These are phyloP conservation scores for Arabis hirsuta DNA, from an alignment of 345 rosid genomes.

Conservation along the genomic window DNA sequence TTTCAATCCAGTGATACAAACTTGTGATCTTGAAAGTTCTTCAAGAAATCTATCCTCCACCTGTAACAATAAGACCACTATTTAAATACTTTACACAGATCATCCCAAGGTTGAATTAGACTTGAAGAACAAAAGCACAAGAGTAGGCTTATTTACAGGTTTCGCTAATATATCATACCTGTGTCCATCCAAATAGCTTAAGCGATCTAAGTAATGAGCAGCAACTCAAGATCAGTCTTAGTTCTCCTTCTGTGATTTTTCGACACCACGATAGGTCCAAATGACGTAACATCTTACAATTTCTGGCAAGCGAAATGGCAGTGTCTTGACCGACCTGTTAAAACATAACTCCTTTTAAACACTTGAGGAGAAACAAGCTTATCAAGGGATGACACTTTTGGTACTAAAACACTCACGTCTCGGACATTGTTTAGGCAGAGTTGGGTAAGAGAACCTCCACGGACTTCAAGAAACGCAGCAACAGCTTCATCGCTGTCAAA, in stretches of 20 bases:
- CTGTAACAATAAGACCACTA: conserved; percentile 18
- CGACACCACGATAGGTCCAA: conserved; percentile 77
- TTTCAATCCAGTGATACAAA: conserved; percentile 48
- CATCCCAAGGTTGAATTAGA: background rate
- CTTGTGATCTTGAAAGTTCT: conserved; percentile 42
- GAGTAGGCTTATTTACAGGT: background rate
- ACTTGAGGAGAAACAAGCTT: conserved; percentile 17
- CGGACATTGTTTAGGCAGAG: conserved; percentile 53
- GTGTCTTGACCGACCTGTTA: conserved; percentile 57
- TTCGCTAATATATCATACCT: conserved; percentile 45
- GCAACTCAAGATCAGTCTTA: conserved; percentile 55
- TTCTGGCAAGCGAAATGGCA: conserved; percentile 53
- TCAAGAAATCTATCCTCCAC: conserved; percentile 27
- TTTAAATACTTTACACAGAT: conserved; percentile 17
- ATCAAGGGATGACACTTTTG: conserved; percentile 7
- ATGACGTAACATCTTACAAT: conserved; percentile 47
- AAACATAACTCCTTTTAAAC: conserved; percentile 6
- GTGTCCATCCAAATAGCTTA: conserved; percentile 67
- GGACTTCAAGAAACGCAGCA: conserved; percentile 62
- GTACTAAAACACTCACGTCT: conserved; percentile 42
- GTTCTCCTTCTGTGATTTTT: conserved; percentile 52
- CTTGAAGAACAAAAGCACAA: background rate
- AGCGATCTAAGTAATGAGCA: conserved; percentile 57
- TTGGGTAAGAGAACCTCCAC: conserved; percentile 53
- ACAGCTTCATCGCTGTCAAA: conserved; percentile 62